Conservation (phyloP, 441 rosid genomes). For the Pelargonium cotyledonis region DNA sequence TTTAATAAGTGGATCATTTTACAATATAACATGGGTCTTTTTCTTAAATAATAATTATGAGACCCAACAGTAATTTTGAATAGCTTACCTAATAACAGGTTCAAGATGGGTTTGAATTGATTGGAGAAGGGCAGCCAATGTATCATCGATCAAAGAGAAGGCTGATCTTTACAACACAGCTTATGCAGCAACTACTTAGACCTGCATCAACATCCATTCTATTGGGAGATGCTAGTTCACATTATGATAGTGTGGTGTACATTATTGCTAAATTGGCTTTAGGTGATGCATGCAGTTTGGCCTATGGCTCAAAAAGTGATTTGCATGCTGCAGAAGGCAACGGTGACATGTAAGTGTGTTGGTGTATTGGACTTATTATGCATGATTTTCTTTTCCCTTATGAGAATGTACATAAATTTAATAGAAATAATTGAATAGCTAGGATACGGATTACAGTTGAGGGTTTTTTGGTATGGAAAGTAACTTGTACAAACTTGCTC, state of each 20-base stretch:
- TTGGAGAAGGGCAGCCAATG: slow-evolving; percentile 6
- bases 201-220: slow-evolving; percentile 45
- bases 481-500: slow-evolving; percentile 14
- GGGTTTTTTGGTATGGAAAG: not conserved
- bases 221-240: slow-evolving; percentile 39
- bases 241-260: slow-evolving; percentile 48
- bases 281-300: slow-evolving; percentile 56
- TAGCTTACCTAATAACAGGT: slow-evolving; percentile 37
- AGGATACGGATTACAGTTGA: not conserved
- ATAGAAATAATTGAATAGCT: not conserved
- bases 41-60: not conserved
- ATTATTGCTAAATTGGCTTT: slow-evolving; percentile 46
- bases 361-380: not conserved
- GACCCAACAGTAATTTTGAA: slow-evolving; percentile 13
- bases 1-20: slow-evolving; percentile 3
- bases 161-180: slow-evolving; percentile 59
- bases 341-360: slow-evolving; percentile 31
- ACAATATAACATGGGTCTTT: not conserved
- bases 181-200: slow-evolving; percentile 62
- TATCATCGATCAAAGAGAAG: slow-evolving; percentile 57
- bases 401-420: not conserved
- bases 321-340: slow-evolving; percentile 18
- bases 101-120: slow-evolving; percentile 40
- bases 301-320: slow-evolving; percentile 23
- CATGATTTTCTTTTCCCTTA: not conserved